These are phyloP conservation scores for Alternaria angustiovoidea DNA, from an alignment of 2,329 filamentous ascomycete species.

Conservation along the genomic window DNA sequence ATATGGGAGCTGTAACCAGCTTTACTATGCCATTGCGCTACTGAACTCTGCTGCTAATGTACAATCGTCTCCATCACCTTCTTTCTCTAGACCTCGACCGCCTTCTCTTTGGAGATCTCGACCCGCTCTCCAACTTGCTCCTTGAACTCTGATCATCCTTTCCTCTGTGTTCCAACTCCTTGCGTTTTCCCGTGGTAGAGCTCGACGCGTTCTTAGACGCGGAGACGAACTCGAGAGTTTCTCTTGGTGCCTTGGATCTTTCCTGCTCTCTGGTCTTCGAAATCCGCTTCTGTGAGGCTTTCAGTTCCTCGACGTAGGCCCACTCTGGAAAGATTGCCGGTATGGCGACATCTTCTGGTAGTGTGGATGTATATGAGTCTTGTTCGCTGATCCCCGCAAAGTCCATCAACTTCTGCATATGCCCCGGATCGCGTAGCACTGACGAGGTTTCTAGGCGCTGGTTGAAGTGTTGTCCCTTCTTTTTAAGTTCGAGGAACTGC, in stretches of 20 bases:
- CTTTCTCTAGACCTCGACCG: slow-evolving; percentile 33
- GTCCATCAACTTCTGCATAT: slow-evolving; percentile 75
- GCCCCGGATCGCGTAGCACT: slow-evolving; percentile 74
- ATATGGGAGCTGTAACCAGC: not conserved
- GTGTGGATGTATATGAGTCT: slow-evolving; percentile 72
- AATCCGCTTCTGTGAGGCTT: slow-evolving; percentile 51
- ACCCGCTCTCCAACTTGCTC: slow-evolving; percentile 31
- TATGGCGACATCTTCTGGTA: slow-evolving; percentile 52
- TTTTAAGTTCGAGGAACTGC: slow-evolving; percentile 79
- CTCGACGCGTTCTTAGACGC: slow-evolving; percentile 35
- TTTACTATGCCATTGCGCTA: not conserved
- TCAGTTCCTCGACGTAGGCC: slow-evolving; percentile 55
- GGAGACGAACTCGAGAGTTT: slow-evolving; percentile 47
- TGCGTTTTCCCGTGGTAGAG: slow-evolving; percentile 35
- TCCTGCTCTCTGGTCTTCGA: slow-evolving; percentile 44
- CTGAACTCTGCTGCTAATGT: not conserved
- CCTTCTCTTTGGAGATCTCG: slow-evolving; percentile 44
- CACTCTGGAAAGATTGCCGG: slow-evolving; percentile 52
- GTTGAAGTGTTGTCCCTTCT: slow-evolving; percentile 80
- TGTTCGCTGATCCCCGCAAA: slow-evolving; percentile 68
- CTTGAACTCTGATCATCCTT: slow-evolving; percentile 28
- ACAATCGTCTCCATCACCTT: slow-evolving; percentile 11
- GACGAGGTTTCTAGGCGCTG: slow-evolving; percentile 71
- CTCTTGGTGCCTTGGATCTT: slow-evolving; percentile 37
- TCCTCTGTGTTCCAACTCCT: slow-evolving; percentile 42